Conservation (phyloP, 2,329 filamentous ascomycete genomes). For the Periconia digitata region DNA sequence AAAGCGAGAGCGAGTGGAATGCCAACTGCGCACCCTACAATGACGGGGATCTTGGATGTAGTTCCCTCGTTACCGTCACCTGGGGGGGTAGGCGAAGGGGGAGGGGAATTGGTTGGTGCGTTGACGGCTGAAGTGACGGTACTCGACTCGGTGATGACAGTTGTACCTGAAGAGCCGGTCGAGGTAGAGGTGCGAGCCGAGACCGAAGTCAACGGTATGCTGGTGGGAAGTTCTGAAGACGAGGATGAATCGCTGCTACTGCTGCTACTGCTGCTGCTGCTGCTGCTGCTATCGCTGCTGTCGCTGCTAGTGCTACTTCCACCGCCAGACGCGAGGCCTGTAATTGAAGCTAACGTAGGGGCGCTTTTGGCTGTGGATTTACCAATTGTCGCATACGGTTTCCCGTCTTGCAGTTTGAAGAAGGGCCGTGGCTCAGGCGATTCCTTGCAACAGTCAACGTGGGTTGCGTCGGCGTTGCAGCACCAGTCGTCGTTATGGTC, state of each 20-base stretch:
- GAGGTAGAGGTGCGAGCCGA: conserved; percentile 18
- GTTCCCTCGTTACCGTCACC: neutral
- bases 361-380: conserved; percentile 9
- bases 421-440: conserved; percentile 33
- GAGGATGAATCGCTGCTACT: conserved; percentile 7
- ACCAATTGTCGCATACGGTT: conserved; percentile 35
- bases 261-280: neutral
- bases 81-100: conserved; percentile 4
- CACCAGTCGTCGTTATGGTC: conserved; percentile 39
- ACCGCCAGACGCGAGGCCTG: conserved; percentile 23
- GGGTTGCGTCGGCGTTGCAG: conserved; percentile 31
- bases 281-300: conserved; percentile 8
- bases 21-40: conserved; percentile 40
- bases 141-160: conserved; percentile 12
- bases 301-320: conserved; percentile 4
- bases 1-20: conserved; percentile 38
- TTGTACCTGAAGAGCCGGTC: conserved; percentile 25
- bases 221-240: conserved; percentile 7
- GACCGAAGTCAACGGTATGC: conserved; percentile 22
- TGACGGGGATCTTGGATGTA: conserved; percentile 28
- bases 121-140: conserved; percentile 5
- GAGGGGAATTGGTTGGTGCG: conserved; percentile 3
- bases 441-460: conserved; percentile 38
- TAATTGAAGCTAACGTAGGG: conserved; percentile 28
- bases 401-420: conserved; percentile 34